Evolutionary conservation across 2,329 filamentous ascomycete species (phyloP), one percentile per base, ranked within the genome.

Genomic region (Diplocarpon mali): DNA sequence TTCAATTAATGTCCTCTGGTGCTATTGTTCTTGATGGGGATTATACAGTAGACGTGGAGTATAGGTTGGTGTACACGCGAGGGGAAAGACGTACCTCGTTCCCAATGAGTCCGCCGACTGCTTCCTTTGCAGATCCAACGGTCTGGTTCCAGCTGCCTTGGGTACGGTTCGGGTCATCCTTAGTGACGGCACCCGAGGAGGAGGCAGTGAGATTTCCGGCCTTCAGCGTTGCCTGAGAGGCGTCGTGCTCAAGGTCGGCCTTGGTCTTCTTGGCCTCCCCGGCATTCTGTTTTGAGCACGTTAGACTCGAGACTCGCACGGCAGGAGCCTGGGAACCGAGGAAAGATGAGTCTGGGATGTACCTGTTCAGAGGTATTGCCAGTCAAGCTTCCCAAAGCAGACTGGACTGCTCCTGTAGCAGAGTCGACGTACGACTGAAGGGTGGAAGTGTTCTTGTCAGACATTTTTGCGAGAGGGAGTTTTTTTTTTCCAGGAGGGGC

Each of bases 131-230:
- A 1, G 83, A 76, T 42, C 89, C 90, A n/a, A 89, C 60, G 5
- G 87, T 94, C 68, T 95, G 89, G 69, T 95, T 86, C 80, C 83
- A 93, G 14, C 73, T 72, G 35, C 90, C 89, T 14, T 76, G 62
- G 16, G 72, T 68, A 53, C 88, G 85, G 62, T 90, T 71, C 10
- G 80, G 70, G 64, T 85, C 71, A 64, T 95, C 86, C 54, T 76
- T 72, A 50, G 80, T 74, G 39, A 84, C 69, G 30, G 79, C 82
- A 38, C 86, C 86, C 0, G 78, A 75, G 40, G 80, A 70, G 10
- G 81, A 81, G 46, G 85, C 72, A 17, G 80, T 77, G 61, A 80
- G 70, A 48, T 83, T 80, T 4, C 84, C 87, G n/a, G 83, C 62
- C 64, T 87, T 90, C 53, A 73, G 73, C 13, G 83, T 75, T 5